Percentiles rank a stretch among this genome's conserved stretches.
These are phyloP conservation scores for Cyberlindnera xishuangbannaensis DNA, from an alignment of 805 yeast species.

Conservation along the genomic window DNA sequence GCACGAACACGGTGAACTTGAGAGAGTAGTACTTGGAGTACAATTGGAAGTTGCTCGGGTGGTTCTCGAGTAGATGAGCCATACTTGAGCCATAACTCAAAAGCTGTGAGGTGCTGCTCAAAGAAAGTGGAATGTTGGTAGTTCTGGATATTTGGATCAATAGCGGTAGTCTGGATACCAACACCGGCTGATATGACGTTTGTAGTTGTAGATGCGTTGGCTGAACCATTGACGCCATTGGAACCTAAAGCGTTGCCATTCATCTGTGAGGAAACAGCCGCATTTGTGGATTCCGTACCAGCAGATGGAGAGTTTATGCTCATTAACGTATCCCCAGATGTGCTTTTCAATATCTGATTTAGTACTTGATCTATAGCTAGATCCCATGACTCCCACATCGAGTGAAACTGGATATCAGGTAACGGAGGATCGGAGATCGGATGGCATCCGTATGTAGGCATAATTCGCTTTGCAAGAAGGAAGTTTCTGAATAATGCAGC, in stretches of 20 bases:
- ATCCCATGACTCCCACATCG: slow-evolving; percentile 99
- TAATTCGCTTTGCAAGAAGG: slow-evolving; percentile 82
- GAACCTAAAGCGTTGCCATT: background rate
- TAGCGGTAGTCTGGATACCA: background rate
- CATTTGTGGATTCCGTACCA: background rate
- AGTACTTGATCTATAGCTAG: slow-evolving; percentile 92
- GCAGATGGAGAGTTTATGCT: background rate
- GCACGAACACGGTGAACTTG: slow-evolving; percentile 94
- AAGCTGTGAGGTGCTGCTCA: slow-evolving; percentile 93
- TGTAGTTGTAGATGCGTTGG: background rate
- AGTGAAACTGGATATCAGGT: slow-evolving; percentile 79
- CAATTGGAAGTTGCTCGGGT: slow-evolving; percentile 93
- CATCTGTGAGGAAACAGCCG: background rate
- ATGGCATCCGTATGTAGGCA: slow-evolving; percentile 90
- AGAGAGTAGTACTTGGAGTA: slow-evolving; percentile 83
- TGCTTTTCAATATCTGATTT: slow-evolving; percentile 52
- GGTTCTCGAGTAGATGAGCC: slow-evolving; percentile 80
- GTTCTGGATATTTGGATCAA: slow-evolving; percentile 31
- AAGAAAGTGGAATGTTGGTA: slow-evolving; percentile 91
- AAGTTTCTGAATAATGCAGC: slow-evolving; percentile 95
- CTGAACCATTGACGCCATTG: background rate
- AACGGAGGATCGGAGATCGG: slow-evolving; percentile 92
- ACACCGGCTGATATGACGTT: slow-evolving; percentile 1
- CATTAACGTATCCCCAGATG: slow-evolving; percentile 23
- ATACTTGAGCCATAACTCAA: slow-evolving; percentile 92